Evolutionary conservation across 305 asterid species (phyloP).

Genomic region (Fraxinus albicans): DNA sequence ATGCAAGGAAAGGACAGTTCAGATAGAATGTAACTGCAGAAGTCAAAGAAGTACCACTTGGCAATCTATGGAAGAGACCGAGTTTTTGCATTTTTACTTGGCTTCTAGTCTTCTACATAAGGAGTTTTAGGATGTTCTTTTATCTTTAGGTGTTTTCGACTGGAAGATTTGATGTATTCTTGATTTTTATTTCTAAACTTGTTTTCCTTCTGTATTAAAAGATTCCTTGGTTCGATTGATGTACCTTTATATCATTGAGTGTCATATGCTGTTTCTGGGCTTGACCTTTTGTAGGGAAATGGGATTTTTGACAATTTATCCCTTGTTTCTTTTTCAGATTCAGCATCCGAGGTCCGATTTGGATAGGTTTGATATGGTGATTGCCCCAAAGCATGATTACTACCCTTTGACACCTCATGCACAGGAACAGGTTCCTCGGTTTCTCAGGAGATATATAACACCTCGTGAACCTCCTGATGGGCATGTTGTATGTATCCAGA

Average conservation of each 20-base stretch:
- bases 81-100: neutral
- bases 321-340: conserved; percentile 55
- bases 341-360: conserved; percentile 94
- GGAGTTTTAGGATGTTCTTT: neutral
- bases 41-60: neutral
- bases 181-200: neutral
- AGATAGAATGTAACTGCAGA: neutral
- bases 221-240: neutral
- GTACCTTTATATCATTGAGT: neutral
- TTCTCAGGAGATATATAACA: conserved; percentile 85
- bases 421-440: conserved; percentile 79
- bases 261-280: neutral
- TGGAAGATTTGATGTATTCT: neutral
- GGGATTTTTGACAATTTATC: neutral
- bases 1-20: neutral
- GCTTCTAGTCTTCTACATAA: neutral
- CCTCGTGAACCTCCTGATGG: conserved; percentile 76
- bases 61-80: neutral
- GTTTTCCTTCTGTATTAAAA: neutral
- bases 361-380: conserved; percentile 92
- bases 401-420: conserved; percentile 77
- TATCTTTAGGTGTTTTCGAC: neutral
- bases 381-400: conserved; percentile 91
- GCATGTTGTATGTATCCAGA: conserved; percentile 62
- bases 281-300: neutral